These are phyloP conservation scores for Tolypocladium inflatum DNA, from an alignment of 2,329 filamentous ascomycete genomes.

Conservation along the genomic window DNA sequence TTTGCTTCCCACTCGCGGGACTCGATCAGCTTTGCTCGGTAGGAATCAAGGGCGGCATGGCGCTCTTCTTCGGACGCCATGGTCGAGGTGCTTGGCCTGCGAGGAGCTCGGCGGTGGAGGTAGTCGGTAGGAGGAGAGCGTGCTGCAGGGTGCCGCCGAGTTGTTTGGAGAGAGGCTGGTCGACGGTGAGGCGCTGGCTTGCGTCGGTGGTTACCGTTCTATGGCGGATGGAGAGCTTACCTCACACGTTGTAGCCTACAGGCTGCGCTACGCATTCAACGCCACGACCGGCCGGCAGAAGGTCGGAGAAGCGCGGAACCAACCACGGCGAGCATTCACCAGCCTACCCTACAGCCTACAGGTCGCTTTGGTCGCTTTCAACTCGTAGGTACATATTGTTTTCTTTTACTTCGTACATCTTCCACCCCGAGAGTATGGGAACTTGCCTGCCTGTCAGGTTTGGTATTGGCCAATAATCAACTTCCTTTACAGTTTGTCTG, in stretches of 20 bases:
- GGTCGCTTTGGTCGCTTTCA: too few relatives aligned
- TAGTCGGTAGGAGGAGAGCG: neutral
- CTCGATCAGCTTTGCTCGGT: constrained; percentile 77
- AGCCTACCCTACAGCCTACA: neutral
- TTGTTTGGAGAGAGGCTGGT: neutral
- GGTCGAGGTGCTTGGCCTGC: constrained; percentile 6
- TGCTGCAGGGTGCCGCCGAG: neutral
- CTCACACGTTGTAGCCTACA: constrained; percentile 29
- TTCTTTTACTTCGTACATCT: neutral
- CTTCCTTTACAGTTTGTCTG: too few relatives aligned
- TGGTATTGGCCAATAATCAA: too few relatives aligned
- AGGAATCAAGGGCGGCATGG: constrained; percentile 64
- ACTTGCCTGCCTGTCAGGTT: too few relatives aligned
- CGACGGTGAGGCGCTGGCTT: neutral
- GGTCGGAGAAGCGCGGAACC: constrained; percentile 12
- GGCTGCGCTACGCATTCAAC: constrained; percentile 1
- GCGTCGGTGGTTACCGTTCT: constrained; percentile 10
- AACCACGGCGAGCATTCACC: neutral
- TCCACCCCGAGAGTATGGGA: too few relatives aligned
- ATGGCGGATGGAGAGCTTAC: constrained; percentile 25
- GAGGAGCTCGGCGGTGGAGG: neutral
- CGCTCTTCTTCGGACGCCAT: constrained; percentile 50
- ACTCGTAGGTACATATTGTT: neutral
- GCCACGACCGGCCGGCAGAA: constrained; percentile 17
- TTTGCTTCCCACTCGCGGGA: constrained; percentile 98